Base-by-base conservation (phyloP, 2,329 filamentous ascomycete genomes). In the Pseudogymnoascus sp. region DNA sequence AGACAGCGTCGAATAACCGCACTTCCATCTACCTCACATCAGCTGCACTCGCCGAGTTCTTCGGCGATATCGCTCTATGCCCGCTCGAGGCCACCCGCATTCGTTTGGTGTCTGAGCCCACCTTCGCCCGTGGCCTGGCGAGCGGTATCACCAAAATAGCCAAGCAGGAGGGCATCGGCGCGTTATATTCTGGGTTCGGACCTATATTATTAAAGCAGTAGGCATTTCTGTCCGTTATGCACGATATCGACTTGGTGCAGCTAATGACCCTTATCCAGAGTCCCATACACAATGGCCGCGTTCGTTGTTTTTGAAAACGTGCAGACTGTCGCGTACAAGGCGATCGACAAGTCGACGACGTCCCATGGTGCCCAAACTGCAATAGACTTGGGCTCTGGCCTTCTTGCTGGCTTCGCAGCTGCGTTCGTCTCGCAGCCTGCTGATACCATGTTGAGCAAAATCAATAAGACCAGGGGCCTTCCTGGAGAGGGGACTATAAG, bases 291-390 rank as follows among this genome's bases (percentile, higher is more conserved):
- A 77, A 92, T 94, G 88, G 83, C 91, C 84, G 95, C 95, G 83
- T 95, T 95, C 81, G 91, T 93, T 78, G 91, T 92, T 72, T 94
- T 85, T 84, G 91, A 95, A 81, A 93, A 93, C 84, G 89, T 91
- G 71, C 81, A 86, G 71, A 90, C 94, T 81, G 72, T 81, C 69
- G 77, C 90, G 80, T 93, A 87, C 84, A 76, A 79, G 70, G 66
- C 73, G 61, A 78, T 89, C 74, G 87, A 91, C 83, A 93, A 93
- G 84, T 78, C 81, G 73, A 81, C 79, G 64, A 78, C 89, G 69
- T 88, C 87, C 72, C 78, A 83, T 72, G 81, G 82, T 72, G 80
- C 82, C 71, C 89, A 93, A 81, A 95, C 91, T 69, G 79, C 80
- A 76, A 84, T 90, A 81, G 94, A 95, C 85, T 82, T 95, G 70